A percentile compares a stretch with the other conserved stretches of the same genome.
phyloP scores from a whole-genome alignment of 2,329 filamentous ascomycete genomes.

The Epichloe gansuensis region DNA sequence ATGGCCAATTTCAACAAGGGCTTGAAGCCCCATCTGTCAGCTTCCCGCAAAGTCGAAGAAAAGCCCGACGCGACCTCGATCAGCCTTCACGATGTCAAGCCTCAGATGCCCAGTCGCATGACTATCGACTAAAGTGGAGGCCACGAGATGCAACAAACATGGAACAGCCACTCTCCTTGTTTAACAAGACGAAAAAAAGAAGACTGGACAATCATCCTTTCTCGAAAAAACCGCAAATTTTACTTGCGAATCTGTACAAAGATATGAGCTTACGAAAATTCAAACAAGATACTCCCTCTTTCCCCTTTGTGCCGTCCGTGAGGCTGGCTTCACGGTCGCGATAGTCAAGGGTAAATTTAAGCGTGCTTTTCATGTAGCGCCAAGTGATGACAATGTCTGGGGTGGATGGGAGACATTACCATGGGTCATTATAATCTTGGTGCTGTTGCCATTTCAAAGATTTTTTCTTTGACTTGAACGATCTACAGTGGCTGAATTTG shows the following conservation, averaged over 20 bases:
- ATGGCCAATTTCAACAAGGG: slow-evolving; percentile 84
- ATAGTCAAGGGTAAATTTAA: background rate
- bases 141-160: background rate
- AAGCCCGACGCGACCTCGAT: slow-evolving; percentile 45
- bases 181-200: background rate
- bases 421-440: background rate
- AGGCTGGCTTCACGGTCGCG: slow-evolving; percentile 1
- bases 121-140: slow-evolving; percentile 42
- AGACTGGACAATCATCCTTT: background rate
- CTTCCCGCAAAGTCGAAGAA: slow-evolving; percentile 35
- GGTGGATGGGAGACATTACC: background rate
- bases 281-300: background rate
- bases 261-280: slow-evolving; percentile 6
- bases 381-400: background rate
- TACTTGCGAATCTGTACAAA: slow-evolving; percentile 4
- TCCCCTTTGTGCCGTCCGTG: background rate
- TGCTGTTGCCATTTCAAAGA: background rate
- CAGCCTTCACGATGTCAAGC: slow-evolving; percentile 43
- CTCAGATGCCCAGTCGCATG: slow-evolving; percentile 42
- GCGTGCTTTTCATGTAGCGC: background rate
- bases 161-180: background rate
- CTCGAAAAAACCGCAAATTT: slow-evolving; percentile 2
- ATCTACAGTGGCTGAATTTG: no score
- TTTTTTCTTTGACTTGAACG: no score
- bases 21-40: slow-evolving; percentile 72